These are phyloP conservation scores for Tylopilus felleus DNA, from an alignment of 768 basidiomycete genomes.

Conservation along the genomic window DNA sequence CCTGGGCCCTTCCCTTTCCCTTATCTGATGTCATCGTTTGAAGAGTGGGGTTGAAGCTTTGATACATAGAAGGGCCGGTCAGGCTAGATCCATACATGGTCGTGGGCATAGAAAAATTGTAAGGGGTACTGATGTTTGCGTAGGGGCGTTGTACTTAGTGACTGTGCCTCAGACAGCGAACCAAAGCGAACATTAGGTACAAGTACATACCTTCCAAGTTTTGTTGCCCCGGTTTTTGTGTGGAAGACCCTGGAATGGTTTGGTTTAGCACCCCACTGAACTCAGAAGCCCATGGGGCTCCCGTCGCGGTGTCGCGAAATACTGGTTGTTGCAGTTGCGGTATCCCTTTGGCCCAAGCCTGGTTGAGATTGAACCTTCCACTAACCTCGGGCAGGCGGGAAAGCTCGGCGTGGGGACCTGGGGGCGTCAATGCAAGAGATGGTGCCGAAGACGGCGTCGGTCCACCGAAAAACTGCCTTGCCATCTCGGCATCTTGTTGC, in stretches of 20 bases:
- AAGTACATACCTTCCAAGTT: constrained; percentile 23
- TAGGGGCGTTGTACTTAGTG: constrained; percentile 36
- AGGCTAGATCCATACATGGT: constrained; percentile 34
- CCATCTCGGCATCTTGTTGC: constrained; percentile 69
- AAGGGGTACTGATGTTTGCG: constrained; percentile 34
- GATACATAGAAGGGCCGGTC: constrained; percentile 34
- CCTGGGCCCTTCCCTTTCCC: constrained; percentile 77
- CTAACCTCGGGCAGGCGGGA: constrained; percentile 19
- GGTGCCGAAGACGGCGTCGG: constrained; percentile 34
- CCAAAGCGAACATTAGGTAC: not conserved
- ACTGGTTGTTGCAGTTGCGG: constrained; percentile 40
- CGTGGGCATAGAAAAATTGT: constrained; percentile 35
- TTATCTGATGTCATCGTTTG: constrained; percentile 34
- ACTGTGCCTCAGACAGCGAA: constrained; percentile 3
- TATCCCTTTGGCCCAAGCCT: constrained; percentile 54
- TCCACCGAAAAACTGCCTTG: constrained; percentile 74
- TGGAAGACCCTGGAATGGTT: constrained; percentile 22
- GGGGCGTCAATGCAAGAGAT: constrained; percentile 34
- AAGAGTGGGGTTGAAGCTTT: constrained; percentile 25
- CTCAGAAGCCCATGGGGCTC: constrained; percentile 55
- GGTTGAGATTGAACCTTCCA: constrained; percentile 39
- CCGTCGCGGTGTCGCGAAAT: constrained; percentile 34
- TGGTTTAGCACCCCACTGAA: constrained; percentile 38
- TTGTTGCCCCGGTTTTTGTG: constrained; percentile 32
- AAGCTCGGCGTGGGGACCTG: constrained; percentile 32